A percentile compares a stretch with the other conserved stretches of the same genome.
Evolutionary conservation across 768 basidiomycete genomes (phyloP).

Genomic region (Lanmaoa rubissima): DNA sequence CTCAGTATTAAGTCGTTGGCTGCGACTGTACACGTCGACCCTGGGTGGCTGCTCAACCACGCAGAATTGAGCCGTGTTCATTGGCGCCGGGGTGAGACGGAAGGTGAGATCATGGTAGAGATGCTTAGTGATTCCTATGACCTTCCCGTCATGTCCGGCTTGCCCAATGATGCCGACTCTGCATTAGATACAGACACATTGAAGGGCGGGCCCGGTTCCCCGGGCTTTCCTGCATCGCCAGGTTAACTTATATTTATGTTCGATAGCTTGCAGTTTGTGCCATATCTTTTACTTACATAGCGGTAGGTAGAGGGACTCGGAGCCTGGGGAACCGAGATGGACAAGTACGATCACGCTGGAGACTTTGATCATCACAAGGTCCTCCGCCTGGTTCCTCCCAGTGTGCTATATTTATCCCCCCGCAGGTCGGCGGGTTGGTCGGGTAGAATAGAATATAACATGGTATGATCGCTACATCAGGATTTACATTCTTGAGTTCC

Average conservation of each 20-base stretch:
- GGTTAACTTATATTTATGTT: not conserved
- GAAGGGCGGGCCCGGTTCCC: not conserved
- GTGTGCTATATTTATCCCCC: conserved; percentile 4
- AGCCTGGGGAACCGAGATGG: conserved; percentile 49
- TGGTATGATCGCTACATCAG: conserved; percentile 47
- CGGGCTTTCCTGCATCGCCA: not conserved
- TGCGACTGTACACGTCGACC: conserved; percentile 40
- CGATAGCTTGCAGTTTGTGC: not conserved
- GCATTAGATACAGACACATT: not conserved
- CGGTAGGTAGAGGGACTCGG: conserved; percentile 38
- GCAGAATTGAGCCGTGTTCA: conserved; percentile 44
- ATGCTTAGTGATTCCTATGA: not conserved
- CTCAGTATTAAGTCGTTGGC: conserved; percentile 44
- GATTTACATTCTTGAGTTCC: not conserved
- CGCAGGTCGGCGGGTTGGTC: conserved; percentile 65
- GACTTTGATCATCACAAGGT: conserved; percentile 83
- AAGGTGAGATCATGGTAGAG: conserved; percentile 36
- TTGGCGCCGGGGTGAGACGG: conserved; percentile 35
- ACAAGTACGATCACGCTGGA: conserved; percentile 63
- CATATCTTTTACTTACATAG: not conserved
- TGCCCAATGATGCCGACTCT: not conserved
- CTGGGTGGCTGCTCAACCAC: conserved; percentile 44
- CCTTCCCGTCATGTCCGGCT: not conserved
- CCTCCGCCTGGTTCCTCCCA: not conserved
- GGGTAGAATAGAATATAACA: conserved; percentile 94